phyloP scores from a whole-genome alignment of 441 rosid genomes.

The Metrosideros polymorpha region DNA sequence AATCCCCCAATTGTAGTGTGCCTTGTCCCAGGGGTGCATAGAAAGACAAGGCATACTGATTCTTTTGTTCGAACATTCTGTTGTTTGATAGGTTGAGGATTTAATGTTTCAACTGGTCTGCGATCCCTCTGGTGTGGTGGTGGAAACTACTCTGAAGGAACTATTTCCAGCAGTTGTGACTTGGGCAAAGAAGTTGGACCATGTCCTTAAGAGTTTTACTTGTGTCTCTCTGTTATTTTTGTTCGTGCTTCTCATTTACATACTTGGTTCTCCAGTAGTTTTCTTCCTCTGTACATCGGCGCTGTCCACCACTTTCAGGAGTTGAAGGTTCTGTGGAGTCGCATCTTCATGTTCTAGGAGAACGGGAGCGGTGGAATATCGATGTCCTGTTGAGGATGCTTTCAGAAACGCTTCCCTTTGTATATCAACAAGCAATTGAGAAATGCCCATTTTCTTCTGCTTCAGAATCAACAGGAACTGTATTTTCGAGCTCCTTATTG shows the following conservation, averaged over 20 bases:
- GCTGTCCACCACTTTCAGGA: slow-evolving; percentile 90
- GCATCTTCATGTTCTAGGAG: slow-evolving; percentile 82
- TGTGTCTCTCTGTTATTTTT: slow-evolving; percentile 15
- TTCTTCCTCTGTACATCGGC: slow-evolving; percentile 33
- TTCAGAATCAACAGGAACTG: slow-evolving; percentile 30
- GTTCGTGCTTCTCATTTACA: not conserved
- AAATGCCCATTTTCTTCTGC: slow-evolving; percentile 76
- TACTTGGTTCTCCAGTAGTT: not conserved
- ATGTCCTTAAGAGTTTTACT: slow-evolving; percentile 68
- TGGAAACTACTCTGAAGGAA: slow-evolving; percentile 76
- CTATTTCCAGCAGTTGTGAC: slow-evolving; percentile 77
- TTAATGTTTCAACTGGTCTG: slow-evolving; percentile 87
- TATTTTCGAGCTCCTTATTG: slow-evolving; percentile 48
- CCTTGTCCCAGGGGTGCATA: slow-evolving; percentile 12
- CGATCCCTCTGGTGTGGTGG: slow-evolving; percentile 94
- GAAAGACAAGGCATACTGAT: not conserved
- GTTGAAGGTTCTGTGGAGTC: slow-evolving; percentile 95
- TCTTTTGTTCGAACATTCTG: not conserved
- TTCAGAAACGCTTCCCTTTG: slow-evolving; percentile 67
- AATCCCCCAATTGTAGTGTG: slow-evolving; percentile 27
- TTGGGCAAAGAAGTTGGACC: slow-evolving; percentile 88
- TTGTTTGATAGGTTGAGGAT: slow-evolving; percentile 77
- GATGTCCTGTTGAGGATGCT: slow-evolving; percentile 89
- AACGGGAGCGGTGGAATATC: slow-evolving; percentile 90
- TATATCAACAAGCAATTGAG: slow-evolving; percentile 61